phyloP scores from a whole-genome alignment of 345 rosid genomes.

The Eucalyptus camaldulensis region DNA sequence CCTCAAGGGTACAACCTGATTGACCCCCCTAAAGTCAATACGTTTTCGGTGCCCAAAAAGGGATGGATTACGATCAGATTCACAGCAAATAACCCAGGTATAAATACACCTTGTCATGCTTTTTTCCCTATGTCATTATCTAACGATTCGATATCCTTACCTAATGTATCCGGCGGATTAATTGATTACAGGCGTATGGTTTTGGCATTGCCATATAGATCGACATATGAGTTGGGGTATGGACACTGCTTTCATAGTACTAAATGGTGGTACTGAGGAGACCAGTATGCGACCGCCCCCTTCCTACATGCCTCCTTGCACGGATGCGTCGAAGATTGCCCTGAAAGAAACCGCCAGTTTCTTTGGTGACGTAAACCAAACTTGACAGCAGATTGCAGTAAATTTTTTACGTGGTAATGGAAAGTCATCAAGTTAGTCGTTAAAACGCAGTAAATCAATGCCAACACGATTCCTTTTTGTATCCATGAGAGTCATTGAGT shows the following conservation, averaged over 20 bases:
- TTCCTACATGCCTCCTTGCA: not conserved
- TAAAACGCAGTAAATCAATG: not conserved
- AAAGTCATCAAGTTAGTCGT: not conserved
- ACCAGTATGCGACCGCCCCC: not conserved
- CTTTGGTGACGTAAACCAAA: not conserved
- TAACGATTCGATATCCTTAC: not conserved
- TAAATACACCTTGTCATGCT: not conserved
- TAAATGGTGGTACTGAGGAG: not conserved
- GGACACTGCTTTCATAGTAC: slow-evolving; percentile 10
- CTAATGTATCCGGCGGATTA: not conserved
- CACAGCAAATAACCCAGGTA: slow-evolving; percentile 5
- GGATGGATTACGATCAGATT: slow-evolving; percentile 13
- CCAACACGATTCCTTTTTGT: not conserved
- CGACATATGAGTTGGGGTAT: slow-evolving; percentile 12
- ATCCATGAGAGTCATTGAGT: not conserved
- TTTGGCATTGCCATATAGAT: slow-evolving; percentile 15
- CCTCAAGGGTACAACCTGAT: slow-evolving; percentile 3
- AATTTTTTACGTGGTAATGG: not conserved
- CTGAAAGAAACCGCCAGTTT: not conserved
- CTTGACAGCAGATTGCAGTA: not conserved
- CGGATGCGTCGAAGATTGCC: not conserved
- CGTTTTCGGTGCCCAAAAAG: not conserved
- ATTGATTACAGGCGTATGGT: slow-evolving; percentile 11
- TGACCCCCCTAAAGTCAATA: slow-evolving; percentile 6
- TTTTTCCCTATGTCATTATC: not conserved